These are phyloP conservation scores for Xylaria sp. DNA, from an alignment of 2,329 filamentous ascomycete species.

Conservation along the genomic window DNA sequence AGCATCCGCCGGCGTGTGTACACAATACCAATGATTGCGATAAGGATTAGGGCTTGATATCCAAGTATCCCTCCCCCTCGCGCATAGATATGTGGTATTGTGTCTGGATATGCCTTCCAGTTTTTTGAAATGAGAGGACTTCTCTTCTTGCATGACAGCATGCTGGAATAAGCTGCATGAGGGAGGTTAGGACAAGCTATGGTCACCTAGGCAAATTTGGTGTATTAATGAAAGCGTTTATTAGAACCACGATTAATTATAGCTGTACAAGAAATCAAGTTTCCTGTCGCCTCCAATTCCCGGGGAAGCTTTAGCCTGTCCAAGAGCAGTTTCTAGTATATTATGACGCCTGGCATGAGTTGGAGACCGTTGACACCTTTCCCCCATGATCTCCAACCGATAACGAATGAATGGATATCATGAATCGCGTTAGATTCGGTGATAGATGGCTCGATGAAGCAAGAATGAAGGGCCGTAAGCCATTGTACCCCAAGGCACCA, in stretches of 20 bases:
- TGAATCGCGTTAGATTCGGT: not conserved
- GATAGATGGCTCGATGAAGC: not conserved
- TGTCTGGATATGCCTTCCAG: too few species aligned
- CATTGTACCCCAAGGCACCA: not conserved
- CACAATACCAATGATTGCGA: too few species aligned
- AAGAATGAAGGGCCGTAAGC: not conserved
- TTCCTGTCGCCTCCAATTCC: not conserved
- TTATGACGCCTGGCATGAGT: slow-evolving; percentile 18
- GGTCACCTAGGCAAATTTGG: too few species aligned
- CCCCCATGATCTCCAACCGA: not conserved
- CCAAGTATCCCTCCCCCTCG: too few species aligned
- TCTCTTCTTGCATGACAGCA: too few species aligned
- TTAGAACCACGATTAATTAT: slow-evolving; percentile 5
- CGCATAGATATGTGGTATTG: too few species aligned
- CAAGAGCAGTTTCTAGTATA: not conserved
- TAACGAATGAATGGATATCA: not conserved
- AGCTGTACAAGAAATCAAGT: slow-evolving; percentile 4
- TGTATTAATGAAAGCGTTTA: not conserved
- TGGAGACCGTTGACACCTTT: not conserved
- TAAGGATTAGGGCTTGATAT: too few species aligned
- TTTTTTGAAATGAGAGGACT: too few species aligned
- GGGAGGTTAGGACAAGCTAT: too few species aligned
- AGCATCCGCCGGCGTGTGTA: too few species aligned
- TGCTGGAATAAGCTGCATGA: too few species aligned
- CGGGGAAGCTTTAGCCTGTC: not conserved